Evolutionary conservation across 2,329 filamentous ascomycete genomes (phyloP), one percentile per base, ranked within the genome.

Genomic region (Fonsecaea erecta): DNA sequence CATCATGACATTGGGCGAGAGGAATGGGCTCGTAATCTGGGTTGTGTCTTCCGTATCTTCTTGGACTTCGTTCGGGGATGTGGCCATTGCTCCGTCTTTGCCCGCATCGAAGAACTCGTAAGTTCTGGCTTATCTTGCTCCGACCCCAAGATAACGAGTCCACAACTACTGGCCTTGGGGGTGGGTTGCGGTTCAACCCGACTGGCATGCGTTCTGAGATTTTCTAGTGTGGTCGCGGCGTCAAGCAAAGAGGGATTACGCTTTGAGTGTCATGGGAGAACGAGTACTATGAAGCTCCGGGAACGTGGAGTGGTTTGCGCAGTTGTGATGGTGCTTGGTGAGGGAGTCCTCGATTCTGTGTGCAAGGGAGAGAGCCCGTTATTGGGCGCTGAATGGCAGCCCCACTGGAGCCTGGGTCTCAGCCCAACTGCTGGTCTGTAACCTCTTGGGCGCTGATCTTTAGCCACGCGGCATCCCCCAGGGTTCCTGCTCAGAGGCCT

Each of bases 381-480:
- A 58, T 58, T 58, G 55, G 55, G 37, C 18, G 37, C 6, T 21
- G 54, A n/a, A 28, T 16, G 28, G 28, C 3, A 30, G 28, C 8
- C 28, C 8, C n/a, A n/a, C n/a, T n/a, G n/a, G n/a, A n/a, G n/a
- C n/a, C 43, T 40, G 14, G 32, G 37, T 40, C 16, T 40, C 37
- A 40, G 55, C 35, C 55, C 37, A 48, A 52, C 28, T 53, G 37
- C 37, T 40, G 16, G 12, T n/a, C 37, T 40, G 37, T 8, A 53
- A 26, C 51, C 51, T 32, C 7, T 30, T 14, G 14, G 51, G 32
- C 11, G 21, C 12, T 24, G 43, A 48, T 48, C 43, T 24, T 11
- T 48, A 48, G 43, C 43, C 43, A 48, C 43, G 43, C 43, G 43
- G 43, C 43, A 48, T 24, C 43, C 43, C 43, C 43, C 43, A 48